Conservation (phyloP, 495 filamentous ascomycete species). For the Aspergillus hancockii region DNA sequence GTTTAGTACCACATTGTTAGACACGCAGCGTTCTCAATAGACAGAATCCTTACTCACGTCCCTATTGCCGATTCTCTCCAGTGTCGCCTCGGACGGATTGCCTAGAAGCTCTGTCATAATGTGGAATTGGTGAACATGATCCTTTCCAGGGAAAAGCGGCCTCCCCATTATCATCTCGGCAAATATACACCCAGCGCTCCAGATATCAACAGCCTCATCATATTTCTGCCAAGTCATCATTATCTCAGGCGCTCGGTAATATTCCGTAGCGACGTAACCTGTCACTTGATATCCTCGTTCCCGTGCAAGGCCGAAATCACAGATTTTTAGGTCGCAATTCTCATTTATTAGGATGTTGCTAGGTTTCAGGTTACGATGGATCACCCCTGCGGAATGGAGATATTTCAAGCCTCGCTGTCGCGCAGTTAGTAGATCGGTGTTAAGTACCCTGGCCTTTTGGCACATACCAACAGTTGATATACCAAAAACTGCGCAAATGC, state of each 20-base stretch:
- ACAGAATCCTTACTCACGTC: slow-evolving; percentile 64
- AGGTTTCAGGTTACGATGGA: slow-evolving; percentile 95
- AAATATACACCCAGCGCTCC: slow-evolving; percentile 98
- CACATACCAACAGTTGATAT: slow-evolving; percentile 90
- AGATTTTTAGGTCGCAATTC: slow-evolving; percentile 99
- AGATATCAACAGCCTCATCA: slow-evolving; percentile 97
- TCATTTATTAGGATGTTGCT: slow-evolving; percentile 98
- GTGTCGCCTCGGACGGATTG: slow-evolving; percentile 95
- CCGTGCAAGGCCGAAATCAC: slow-evolving; percentile 94
- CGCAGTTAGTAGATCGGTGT: no score
- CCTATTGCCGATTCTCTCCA: slow-evolving; percentile 94
- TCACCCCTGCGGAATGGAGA: slow-evolving; percentile 96
- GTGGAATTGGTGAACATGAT: slow-evolving; percentile 98
- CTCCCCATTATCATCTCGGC: slow-evolving; percentile 99
- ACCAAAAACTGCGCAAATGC: slow-evolving; percentile 99
- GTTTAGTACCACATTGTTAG: neutral
- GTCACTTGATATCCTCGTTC: slow-evolving; percentile 99
- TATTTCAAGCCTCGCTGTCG: slow-evolving; percentile 95
- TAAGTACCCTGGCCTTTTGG: slow-evolving; percentile 2
- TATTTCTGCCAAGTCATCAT: slow-evolving; percentile 99
- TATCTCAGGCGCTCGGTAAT: slow-evolving; percentile 97
- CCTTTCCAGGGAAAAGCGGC: slow-evolving; percentile 96
- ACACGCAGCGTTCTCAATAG: no score
- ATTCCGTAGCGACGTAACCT: slow-evolving; percentile 96
- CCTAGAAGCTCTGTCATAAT: slow-evolving; percentile 97